Evolutionary conservation across 352 stramenopile genomes (phyloP).

Genomic region (Phytophthora tentaculata): DNA sequence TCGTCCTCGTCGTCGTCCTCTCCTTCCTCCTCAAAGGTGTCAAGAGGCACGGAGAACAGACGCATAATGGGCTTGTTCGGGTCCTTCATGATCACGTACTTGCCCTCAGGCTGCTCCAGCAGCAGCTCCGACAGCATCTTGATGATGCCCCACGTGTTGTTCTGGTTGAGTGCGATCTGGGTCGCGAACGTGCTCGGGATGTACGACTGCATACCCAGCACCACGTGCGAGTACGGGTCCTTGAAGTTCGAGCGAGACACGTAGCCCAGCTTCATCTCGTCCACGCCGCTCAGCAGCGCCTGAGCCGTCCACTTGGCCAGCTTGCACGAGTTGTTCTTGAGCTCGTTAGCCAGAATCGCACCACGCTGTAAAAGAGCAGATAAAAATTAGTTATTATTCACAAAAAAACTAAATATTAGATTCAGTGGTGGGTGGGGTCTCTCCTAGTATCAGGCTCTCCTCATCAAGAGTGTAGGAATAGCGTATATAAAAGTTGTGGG

Average conservation of each 20-base stretch:
- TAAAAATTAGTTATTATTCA: neutral
- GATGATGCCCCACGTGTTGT: constrained; percentile 98
- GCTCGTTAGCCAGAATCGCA: constrained; percentile 96
- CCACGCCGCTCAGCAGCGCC: constrained; percentile 94
- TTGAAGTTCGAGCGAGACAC: constrained; percentile 94
- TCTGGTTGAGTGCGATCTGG: constrained; percentile 97
- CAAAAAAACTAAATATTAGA: constrained; percentile 4
- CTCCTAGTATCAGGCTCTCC: constrained; percentile 38
- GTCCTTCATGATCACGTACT: constrained; percentile 99
- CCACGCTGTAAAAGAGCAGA: constrained; percentile 75
- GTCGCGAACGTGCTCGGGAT: constrained; percentile 96
- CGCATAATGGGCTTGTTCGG: constrained; percentile 97
- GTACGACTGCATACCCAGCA: constrained; percentile 97
- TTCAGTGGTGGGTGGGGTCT: constrained; percentile 28
- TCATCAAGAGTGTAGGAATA: constrained; percentile 39
- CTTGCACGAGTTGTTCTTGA: constrained; percentile 99
- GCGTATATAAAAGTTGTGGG: constrained; percentile 35
- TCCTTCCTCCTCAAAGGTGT: constrained; percentile 96
- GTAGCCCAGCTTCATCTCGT: constrained; percentile 99
- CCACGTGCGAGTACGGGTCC: constrained; percentile 95
- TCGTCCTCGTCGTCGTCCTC: constrained; percentile 62
- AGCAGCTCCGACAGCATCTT: constrained; percentile 96
- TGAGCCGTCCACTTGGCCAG: constrained; percentile 98
- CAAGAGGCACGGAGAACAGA: constrained; percentile 95
- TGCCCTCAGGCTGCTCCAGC: constrained; percentile 95